Evolutionary conservation across 2,329 filamentous ascomycete species (phyloP).

Genomic region (Cercospora sojina): DNA sequence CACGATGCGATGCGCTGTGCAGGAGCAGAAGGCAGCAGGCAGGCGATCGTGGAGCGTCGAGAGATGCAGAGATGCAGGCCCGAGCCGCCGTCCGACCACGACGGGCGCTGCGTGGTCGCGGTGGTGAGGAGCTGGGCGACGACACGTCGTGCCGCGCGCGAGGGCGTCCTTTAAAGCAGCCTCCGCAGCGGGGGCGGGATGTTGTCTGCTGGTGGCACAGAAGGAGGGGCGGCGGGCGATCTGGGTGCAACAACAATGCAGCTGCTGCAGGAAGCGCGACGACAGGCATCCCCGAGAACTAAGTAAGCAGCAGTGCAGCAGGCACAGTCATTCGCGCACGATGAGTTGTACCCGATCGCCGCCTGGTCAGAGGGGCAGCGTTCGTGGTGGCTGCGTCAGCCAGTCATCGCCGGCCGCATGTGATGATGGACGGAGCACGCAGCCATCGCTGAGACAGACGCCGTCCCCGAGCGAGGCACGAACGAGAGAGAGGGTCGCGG

Average conservation of each 20-base stretch:
- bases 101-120: background rate
- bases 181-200: no score
- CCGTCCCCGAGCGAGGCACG: no score
- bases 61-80: constrained; percentile 13
- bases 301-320: background rate
- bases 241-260: background rate
- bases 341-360: background rate
- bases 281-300: background rate
- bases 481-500: no score
- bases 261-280: background rate
- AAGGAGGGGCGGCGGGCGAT: background rate
- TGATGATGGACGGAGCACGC: background rate
- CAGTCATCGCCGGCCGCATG: constrained; percentile 13
- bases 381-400: constrained; percentile 16
- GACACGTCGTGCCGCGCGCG: background rate
- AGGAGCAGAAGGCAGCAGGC: constrained; percentile 16
- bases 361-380: background rate
- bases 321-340: background rate
- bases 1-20: constrained; percentile 19
- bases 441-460: constrained; percentile 18
- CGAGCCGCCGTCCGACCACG: constrained; percentile 7
- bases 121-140: background rate
- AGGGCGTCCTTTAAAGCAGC: no score
- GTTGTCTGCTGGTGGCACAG: background rate
- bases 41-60: constrained; percentile 8